These are phyloP conservation scores for Cunninghamia lanceolata DNA, from an alignment of 75 land plant species.

Conservation along the genomic window DNA sequence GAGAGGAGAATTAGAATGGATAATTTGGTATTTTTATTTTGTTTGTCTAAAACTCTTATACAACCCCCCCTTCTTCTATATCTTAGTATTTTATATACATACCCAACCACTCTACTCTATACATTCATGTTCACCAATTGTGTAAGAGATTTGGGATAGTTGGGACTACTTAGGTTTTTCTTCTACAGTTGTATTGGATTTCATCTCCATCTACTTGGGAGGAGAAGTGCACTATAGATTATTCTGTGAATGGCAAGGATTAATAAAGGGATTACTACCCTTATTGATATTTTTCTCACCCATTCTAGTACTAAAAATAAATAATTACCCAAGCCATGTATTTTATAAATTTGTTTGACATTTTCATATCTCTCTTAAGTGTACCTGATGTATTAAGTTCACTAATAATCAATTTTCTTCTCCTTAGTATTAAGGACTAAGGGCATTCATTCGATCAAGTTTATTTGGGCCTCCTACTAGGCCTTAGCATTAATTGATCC, in stretches of 20 bases:
- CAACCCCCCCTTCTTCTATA: neutral
- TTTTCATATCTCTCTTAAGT: too few species aligned
- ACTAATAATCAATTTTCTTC: too few species aligned
- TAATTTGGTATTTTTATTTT: too few species aligned
- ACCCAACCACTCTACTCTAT: neutral
- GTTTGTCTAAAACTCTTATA: neutral
- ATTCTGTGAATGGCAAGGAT: neutral
- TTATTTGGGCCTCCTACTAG: too few species aligned
- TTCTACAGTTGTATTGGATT: neutral
- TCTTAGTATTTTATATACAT: neutral
- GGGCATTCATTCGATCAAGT: too few species aligned
- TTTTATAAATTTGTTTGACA: too few species aligned
- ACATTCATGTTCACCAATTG: conserved; percentile 12
- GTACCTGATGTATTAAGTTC: too few species aligned
- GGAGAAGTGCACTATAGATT: neutral
- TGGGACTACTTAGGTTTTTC: conserved; percentile 29
- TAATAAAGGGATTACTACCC: neutral
- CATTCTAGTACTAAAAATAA: neutral
- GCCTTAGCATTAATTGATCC: too few species aligned
- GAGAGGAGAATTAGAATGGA: too few species aligned
- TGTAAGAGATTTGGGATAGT: conserved; percentile 44
- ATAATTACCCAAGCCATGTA: too few species aligned
- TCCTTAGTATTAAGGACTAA: too few species aligned
- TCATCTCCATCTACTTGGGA: neutral
- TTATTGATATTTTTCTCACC: neutral